Base-by-base conservation (phyloP, 257 asterid species). In the Nicotiana paniculata region DNA sequence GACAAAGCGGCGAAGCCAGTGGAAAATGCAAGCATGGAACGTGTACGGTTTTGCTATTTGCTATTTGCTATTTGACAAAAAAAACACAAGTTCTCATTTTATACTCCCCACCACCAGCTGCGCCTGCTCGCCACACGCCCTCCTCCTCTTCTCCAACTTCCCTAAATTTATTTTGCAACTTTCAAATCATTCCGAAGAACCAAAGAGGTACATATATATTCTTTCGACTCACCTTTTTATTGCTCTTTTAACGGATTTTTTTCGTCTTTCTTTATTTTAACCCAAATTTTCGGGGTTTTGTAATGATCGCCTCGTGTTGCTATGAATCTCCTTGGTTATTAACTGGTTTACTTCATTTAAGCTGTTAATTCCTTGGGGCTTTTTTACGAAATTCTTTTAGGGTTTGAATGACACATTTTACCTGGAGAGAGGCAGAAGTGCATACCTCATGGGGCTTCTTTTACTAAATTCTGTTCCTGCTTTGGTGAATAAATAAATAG, bases 81-180 rank as follows among this genome's bases (percentile, higher is more conserved):
- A 79, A 21, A 77, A 8, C 9, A 11, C 8, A 11, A 85, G 77
- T 85, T 53, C 48, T 33, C 46, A 35, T 70, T 54, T 32, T 64
- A 61, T 81, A 51, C 63, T 77, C 64, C 84, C 84, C 65, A 33
- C 39, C 48, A 66, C 83, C 87, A 55, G 59, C 84, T 87, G 89
- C 80, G 81, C 64, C 84, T 87, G 89, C 80, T 82, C 64, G 86
- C 87, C 92, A 89, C 92, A 86, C 93, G 92, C 92, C 84, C 70
- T n/a, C 79, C 76, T 37, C 82, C 33, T 55, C 70, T 8, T 24
- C 55, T 64, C 67, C 24, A 51, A 24, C 61, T 53, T 37, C 46
- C 37, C 55, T 48, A 39, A 39, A 35, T 83, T 26, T 72, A 72
- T 46, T 69, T 70, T 24, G 15, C 39, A 9, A 72, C 4, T 39